Evolutionary conservation across 75 land plant species (phyloP).

Genomic region (Sequoia sempervirens): DNA sequence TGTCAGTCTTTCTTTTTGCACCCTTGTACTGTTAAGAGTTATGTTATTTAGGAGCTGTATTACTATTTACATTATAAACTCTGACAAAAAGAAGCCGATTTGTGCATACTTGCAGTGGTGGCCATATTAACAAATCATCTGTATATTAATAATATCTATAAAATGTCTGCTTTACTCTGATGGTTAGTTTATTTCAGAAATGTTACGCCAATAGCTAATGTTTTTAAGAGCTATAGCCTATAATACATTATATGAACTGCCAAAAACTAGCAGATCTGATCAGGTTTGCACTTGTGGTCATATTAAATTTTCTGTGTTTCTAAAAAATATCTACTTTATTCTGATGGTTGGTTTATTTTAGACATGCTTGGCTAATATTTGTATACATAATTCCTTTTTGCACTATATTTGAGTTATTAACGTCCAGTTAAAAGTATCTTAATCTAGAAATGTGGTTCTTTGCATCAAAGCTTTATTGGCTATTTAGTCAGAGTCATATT

Average conservation of each 20-base stretch:
- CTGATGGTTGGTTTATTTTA: no score
- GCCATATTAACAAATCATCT: neutral
- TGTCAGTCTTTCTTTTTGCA: neutral
- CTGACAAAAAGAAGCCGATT: neutral
- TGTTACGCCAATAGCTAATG: neutral
- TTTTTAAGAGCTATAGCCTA: no score
- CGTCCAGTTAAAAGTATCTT: neutral
- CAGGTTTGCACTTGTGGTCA: no score
- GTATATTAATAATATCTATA: neutral
- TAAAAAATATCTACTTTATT: no score
- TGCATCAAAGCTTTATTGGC: neutral
- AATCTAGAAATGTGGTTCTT: neutral
- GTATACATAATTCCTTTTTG: no score
- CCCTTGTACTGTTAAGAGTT: neutral
- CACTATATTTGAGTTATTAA: neutral
- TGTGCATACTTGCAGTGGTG: neutral
- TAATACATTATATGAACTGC: no score
- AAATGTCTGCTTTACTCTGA: neutral
- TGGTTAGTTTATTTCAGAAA: neutral
- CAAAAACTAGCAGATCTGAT: no score
- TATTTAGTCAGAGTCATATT: neutral
- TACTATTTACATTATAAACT: neutral
- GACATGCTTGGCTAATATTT: no score
- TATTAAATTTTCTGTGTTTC: no score
- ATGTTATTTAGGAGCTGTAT: neutral